A percentile compares a stretch with the other conserved stretches of the same genome.
These are phyloP conservation scores for Parsonsia alboflavescens DNA, from an alignment of 257 asterid species.

Conservation along the genomic window DNA sequence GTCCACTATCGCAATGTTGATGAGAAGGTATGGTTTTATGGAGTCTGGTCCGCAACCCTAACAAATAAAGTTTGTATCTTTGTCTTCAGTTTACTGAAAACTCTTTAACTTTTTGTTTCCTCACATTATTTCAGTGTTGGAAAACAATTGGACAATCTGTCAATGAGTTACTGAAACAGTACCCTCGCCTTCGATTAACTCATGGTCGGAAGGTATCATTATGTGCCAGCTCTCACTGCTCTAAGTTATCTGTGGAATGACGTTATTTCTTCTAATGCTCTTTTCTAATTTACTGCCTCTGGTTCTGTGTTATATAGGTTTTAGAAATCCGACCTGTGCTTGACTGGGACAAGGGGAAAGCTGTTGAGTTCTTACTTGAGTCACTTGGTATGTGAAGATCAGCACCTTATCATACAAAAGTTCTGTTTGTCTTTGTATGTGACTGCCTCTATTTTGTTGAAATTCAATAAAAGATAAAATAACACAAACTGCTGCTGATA, in stretches of 20 bases:
- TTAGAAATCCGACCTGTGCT: slow-evolving; percentile 90
- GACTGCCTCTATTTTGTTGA: not conserved
- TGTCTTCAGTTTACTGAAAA: not conserved
- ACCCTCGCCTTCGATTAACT: slow-evolving; percentile 80
- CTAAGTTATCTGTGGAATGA: not conserved
- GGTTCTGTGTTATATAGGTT: slow-evolving; percentile 39
- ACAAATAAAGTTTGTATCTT: not conserved
- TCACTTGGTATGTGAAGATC: slow-evolving; percentile 67
- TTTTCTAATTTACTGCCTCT: slow-evolving; percentile 2
- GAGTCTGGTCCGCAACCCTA: slow-evolving; percentile 6
- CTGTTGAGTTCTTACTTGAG: slow-evolving; percentile 87
- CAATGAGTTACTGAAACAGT: slow-evolving; percentile 49
- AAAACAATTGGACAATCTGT: slow-evolving; percentile 51
- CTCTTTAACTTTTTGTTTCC: not conserved
- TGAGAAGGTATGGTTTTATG: slow-evolving; percentile 48
- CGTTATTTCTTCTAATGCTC: not conserved
- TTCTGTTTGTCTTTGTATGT: not conserved
- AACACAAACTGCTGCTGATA: not conserved
- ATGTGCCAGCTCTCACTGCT: not conserved
- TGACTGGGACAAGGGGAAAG: slow-evolving; percentile 95
- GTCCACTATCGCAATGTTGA: slow-evolving; percentile 95
- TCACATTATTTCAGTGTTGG: slow-evolving; percentile 59
- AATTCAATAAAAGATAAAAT: not conserved
- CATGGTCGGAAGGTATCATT: slow-evolving; percentile 90
- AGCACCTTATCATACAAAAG: not conserved